A percentile compares a stretch with the other conserved stretches of the same genome.
Evolutionary conservation across 2,329 filamentous ascomycete species (phyloP).

Genomic region (Pseudogymnoascus sp.): DNA sequence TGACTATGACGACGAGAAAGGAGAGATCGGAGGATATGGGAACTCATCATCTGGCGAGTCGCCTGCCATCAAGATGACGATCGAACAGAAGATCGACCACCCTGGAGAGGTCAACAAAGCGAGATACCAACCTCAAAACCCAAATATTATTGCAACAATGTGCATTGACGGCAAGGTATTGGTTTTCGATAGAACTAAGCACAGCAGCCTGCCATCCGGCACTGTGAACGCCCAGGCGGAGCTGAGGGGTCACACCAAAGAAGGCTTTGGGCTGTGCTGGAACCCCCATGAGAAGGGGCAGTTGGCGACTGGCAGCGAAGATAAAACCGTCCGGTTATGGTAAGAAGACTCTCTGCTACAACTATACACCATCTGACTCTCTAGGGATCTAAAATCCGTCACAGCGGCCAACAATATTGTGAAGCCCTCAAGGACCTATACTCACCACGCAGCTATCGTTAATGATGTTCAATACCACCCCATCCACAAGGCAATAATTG

Average conservation of each 20-base stretch:
- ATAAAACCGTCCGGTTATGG: constrained; percentile 88
- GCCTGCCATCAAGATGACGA: constrained; percentile 74
- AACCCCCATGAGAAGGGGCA: constrained; percentile 76
- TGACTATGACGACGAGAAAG: constrained; percentile 85
- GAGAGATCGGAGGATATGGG: constrained; percentile 90
- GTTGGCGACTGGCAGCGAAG: constrained; percentile 84
- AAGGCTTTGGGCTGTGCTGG: constrained; percentile 92
- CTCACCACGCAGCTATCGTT: constrained; percentile 81
- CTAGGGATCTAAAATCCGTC: constrained; percentile 73
- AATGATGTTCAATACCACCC: constrained; percentile 98
- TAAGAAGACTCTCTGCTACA: constrained; percentile 33
- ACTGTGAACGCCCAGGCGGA: constrained; percentile 75
- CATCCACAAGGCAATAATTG: constrained; percentile 74
- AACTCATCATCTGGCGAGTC: constrained; percentile 60
- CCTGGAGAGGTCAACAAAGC: constrained; percentile 98
- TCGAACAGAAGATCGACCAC: constrained; percentile 94
- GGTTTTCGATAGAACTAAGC: constrained; percentile 94
- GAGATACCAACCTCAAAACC: constrained; percentile 94
- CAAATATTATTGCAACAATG: constrained; percentile 91
- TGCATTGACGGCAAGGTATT: constrained; percentile 81
- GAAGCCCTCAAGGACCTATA: constrained; percentile 68
- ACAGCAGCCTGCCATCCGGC: constrained; percentile 68
- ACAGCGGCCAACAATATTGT: constrained; percentile 63
- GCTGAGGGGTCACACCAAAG: constrained; percentile 74
- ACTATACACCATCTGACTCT: constrained; percentile 11